phyloP scores from a whole-genome alignment of 1,284 basidiomycete genomes.

The Puccinia hordei region DNA sequence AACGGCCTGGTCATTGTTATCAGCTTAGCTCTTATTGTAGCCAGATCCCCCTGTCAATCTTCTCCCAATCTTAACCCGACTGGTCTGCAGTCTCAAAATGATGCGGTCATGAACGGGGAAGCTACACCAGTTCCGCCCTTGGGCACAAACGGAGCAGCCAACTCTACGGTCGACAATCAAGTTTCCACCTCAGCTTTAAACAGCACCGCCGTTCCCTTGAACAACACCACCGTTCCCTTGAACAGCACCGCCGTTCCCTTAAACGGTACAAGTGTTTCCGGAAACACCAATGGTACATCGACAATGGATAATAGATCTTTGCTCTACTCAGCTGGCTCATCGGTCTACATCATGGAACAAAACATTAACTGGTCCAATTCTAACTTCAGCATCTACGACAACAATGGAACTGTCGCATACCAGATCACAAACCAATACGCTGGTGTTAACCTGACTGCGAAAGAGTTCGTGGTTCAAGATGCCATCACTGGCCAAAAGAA shows the following conservation, averaged over 20 bases:
- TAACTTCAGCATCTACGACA: constrained; percentile 33
- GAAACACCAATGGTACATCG: neutral
- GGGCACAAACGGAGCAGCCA: neutral
- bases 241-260: neutral
- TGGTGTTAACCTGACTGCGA: neutral
- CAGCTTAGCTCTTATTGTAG: neutral
- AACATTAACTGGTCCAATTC: constrained; percentile 18
- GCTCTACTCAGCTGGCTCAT: neutral
- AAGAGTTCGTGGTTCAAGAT: constrained; percentile 25
- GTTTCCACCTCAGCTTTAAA: neutral
- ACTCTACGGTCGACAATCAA: neutral
- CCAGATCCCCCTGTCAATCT: neutral
- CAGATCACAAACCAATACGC: constrained; percentile 24
- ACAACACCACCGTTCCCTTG: neutral
- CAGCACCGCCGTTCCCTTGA: neutral
- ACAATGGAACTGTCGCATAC: constrained; percentile 16
- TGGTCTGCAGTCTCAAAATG: neutral
- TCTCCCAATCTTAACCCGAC: neutral
- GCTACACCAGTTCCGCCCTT: too few relatives aligned
- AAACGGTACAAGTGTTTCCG: too few relatives aligned
- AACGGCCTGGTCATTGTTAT: neutral
- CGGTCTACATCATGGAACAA: constrained; percentile 18
- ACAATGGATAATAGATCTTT: neutral
- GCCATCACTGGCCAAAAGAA: constrained; percentile 33
- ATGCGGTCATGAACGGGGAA: neutral